These are phyloP conservation scores for Irpex sp. DNA, from an alignment of 1,284 basidiomycete genomes.

Conservation along the genomic window DNA sequence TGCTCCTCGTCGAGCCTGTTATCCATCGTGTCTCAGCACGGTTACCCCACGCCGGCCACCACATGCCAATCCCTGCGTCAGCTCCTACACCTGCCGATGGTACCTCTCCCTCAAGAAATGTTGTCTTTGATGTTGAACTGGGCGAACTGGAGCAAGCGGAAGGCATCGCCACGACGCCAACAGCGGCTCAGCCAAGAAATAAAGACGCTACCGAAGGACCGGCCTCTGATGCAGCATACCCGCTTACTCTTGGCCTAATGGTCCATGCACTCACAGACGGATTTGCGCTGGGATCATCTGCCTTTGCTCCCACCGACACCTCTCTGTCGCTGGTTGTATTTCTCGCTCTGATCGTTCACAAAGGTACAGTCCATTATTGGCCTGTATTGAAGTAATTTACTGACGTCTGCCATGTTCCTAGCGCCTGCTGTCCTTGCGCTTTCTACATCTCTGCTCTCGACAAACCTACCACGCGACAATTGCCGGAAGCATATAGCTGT, in stretches of 20 bases:
- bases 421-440: constrained; percentile 85
- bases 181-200: background rate
- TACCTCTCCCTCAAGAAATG: constrained; percentile 21
- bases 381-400: background rate
- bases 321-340: constrained; percentile 79
- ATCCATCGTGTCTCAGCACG: constrained; percentile 36
- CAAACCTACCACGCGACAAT: constrained; percentile 59
- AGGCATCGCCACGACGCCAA: constrained; percentile 11
- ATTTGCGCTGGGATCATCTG: constrained; percentile 82
- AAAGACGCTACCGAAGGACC: background rate
- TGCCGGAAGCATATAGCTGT: constrained; percentile 75
- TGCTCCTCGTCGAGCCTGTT: constrained; percentile 76
- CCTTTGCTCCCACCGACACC: constrained; percentile 30
- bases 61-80: constrained; percentile 7
- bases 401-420: constrained; percentile 27
- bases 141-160: constrained; percentile 44
- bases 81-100: constrained; percentile 17
- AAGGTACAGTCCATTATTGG: constrained; percentile 48
- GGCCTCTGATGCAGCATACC: constrained; percentile 38
- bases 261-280: constrained; percentile 90
- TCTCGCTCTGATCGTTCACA: constrained; percentile 85
- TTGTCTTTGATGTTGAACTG: constrained; percentile 60
- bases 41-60: constrained; percentile 30
- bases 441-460: constrained; percentile 76
- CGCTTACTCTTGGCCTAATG: constrained; percentile 80